Evolutionary conservation across 2,329 filamentous ascomycete species (phyloP).

Genomic region (Microascus cirrosus): DNA sequence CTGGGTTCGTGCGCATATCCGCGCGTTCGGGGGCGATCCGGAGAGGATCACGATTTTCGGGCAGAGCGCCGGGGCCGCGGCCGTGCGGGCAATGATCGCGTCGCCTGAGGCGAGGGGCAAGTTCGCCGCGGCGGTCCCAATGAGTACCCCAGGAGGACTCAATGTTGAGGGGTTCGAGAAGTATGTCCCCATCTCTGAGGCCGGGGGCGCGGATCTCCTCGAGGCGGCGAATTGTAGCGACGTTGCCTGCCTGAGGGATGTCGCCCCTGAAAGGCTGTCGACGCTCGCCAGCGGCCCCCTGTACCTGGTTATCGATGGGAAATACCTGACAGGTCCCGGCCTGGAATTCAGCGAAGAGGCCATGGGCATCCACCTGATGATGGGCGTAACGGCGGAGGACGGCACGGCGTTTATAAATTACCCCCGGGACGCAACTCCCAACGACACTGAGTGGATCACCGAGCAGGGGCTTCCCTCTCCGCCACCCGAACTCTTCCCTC

Average conservation of each 20-base stretch:
- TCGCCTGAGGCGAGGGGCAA: slow-evolving; percentile 33
- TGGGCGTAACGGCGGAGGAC: slow-evolving; percentile 23
- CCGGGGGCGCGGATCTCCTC: slow-evolving; percentile 40
- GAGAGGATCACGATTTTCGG: slow-evolving; percentile 73
- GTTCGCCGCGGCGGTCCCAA: slow-evolving; percentile 32
- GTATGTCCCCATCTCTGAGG: slow-evolving; percentile 45
- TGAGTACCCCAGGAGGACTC: slow-evolving; percentile 27
- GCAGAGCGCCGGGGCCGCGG: slow-evolving; percentile 52
- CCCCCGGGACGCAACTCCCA: slow-evolving; percentile 12
- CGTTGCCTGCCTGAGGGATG: slow-evolving; percentile 38
- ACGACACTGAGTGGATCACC: slow-evolving; percentile 13
- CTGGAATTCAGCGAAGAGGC: slow-evolving; percentile 14
- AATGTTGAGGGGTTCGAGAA: slow-evolving; percentile 47
- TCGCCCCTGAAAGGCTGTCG: slow-evolving; percentile 29
- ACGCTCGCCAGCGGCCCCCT: slow-evolving; percentile 17
- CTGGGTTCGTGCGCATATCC: slow-evolving; percentile 72
- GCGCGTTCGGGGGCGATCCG: slow-evolving; percentile 66
- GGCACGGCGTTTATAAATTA: slow-evolving; percentile 20
- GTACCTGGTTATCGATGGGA: slow-evolving; percentile 16
- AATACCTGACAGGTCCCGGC: slow-evolving; percentile 13
- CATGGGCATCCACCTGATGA: slow-evolving; percentile 13
- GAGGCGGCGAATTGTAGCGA: slow-evolving; percentile 36
- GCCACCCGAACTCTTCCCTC: slow-evolving; percentile 8
- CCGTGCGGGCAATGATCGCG: slow-evolving; percentile 19
- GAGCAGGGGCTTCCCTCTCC: slow-evolving; percentile 11